phyloP scores from a whole-genome alignment of 2,329 filamentous ascomycete species.

The Colletotrichum godetiae region DNA sequence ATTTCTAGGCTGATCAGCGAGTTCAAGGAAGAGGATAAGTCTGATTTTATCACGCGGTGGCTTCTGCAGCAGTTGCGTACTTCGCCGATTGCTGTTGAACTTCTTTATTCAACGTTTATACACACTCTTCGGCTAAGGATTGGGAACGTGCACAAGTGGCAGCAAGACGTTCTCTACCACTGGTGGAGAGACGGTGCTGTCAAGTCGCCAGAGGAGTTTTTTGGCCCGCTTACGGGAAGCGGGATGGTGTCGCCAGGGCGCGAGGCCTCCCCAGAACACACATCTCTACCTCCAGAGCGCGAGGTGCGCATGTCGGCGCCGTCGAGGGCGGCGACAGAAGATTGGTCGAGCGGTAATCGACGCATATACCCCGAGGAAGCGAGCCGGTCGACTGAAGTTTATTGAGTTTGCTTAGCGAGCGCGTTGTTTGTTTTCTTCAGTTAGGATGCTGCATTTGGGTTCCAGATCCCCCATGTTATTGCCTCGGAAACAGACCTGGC shows the following conservation, averaged over 20 bases:
- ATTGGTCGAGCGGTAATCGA: neutral
- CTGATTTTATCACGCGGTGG: constrained; percentile 64
- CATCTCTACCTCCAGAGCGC: neutral
- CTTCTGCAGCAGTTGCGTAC: constrained; percentile 61
- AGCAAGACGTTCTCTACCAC: constrained; percentile 50
- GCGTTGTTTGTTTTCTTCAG: neutral
- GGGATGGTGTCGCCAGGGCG: neutral
- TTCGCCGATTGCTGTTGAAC: constrained; percentile 56
- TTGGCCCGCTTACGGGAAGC: constrained; percentile 22
- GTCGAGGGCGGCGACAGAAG: neutral
- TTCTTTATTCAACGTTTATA: constrained; percentile 53
- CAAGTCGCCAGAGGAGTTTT: constrained; percentile 17
- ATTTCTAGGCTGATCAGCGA: constrained; percentile 57
- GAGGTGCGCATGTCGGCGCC: neutral
- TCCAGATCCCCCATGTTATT: neutral
- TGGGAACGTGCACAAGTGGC: constrained; percentile 48
- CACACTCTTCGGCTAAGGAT: constrained; percentile 46
- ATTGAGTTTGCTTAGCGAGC: neutral
- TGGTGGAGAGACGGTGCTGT: constrained; percentile 47
- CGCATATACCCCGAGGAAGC: neutral
- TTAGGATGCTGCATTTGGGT: neutral
- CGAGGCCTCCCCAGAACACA: neutral
- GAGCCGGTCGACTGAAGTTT: neutral
- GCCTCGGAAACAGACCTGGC: neutral
- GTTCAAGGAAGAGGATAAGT: constrained; percentile 49